Evolutionary conservation across 768 basidiomycete species (phyloP).

Genomic region (Coprinopsis cinerea): DNA sequence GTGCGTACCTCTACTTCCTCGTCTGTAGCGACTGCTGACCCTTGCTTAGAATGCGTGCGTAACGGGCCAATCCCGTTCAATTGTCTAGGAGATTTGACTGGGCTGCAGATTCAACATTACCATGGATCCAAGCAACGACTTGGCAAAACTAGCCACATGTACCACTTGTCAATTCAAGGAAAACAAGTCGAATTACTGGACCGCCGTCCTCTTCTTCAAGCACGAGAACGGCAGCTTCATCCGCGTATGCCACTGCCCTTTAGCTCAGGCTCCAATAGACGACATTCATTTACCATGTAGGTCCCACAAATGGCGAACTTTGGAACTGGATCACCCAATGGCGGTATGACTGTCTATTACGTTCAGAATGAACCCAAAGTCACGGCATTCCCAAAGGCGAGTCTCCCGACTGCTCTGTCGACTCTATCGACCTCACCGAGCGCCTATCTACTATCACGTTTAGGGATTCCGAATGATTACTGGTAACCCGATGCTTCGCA

Average conservation of each 20-base stretch:
- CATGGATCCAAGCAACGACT: constrained; percentile 9
- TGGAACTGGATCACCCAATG: constrained; percentile 8
- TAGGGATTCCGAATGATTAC: constrained; percentile 12
- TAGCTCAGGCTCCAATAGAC: too few relatives aligned
- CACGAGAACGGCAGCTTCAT: constrained; percentile 12
- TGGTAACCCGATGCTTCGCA: constrained; percentile 9
- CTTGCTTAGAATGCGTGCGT: constrained; percentile 7
- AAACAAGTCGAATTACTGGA: constrained; percentile 15
- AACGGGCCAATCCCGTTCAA: neutral
- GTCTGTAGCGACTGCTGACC: neutral
- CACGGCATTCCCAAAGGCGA: constrained; percentile 4
- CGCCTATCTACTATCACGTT: neutral
- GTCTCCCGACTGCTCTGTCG: neutral
- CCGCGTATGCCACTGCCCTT: too few relatives aligned
- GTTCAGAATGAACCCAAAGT: constrained; percentile 8
- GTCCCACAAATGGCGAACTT: constrained; percentile 10
- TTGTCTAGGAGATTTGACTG: neutral
- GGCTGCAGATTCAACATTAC: constrained; percentile 8
- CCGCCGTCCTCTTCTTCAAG: constrained; percentile 14
- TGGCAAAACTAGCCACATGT: constrained; percentile 9
- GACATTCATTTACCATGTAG: too few relatives aligned
- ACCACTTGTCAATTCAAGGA: constrained; percentile 14
- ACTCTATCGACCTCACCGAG: neutral
- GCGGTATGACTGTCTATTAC: constrained; percentile 12
- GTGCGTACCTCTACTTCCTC: neutral